These are phyloP conservation scores for Zopfochytrium polystomum DNA, from an alignment of 371 early-diverging fungal genomes.

Conservation along the genomic window DNA sequence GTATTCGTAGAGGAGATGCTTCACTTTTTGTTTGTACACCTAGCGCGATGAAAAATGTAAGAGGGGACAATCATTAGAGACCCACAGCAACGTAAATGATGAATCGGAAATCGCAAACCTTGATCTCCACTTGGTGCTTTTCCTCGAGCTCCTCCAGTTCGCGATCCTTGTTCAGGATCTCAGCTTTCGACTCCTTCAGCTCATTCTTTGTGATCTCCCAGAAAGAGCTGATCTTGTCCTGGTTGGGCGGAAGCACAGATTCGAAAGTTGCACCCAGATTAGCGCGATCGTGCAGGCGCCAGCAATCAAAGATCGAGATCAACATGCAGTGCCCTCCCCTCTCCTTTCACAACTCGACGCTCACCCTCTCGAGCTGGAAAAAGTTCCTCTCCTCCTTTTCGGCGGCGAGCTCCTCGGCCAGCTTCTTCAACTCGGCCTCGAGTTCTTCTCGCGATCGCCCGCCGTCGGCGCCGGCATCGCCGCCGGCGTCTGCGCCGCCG, in stretches of 20 bases:
- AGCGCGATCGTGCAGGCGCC: no score
- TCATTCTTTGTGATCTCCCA: slow-evolving; percentile 58
- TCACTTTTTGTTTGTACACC: slow-evolving; percentile 66
- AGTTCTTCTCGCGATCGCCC: slow-evolving; percentile 29
- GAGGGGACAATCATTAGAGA: no score
- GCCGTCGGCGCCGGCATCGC: slow-evolving; percentile 5
- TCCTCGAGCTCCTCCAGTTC: slow-evolving; percentile 59
- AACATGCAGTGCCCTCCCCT: no score
- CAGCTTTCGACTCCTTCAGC: slow-evolving; percentile 39
- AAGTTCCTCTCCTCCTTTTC: slow-evolving; percentile 57
- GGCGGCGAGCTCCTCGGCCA: slow-evolving; percentile 41
- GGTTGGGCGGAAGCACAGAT: no score
- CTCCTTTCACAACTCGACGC: slow-evolving; percentile 8
- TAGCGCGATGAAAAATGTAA: no score
- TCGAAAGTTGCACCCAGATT: no score
- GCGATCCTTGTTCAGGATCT: slow-evolving; percentile 53
- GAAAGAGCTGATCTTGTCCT: slow-evolving; percentile 55
- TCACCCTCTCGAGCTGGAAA: slow-evolving; percentile 55
- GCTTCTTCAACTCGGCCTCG: slow-evolving; percentile 43
- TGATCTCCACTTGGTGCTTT: slow-evolving; percentile 61
- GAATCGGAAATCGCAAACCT: no score
- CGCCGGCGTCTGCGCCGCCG: slow-evolving; percentile 7
- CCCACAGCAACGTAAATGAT: no score
- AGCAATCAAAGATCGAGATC: neutral
- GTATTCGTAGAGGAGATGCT: slow-evolving; percentile 62